A percentile compares a stretch with the other conserved stretches of the same genome.
phyloP scores from a whole-genome alignment of 2,329 filamentous ascomycete species.

The Pseudocercospora cruenta region DNA sequence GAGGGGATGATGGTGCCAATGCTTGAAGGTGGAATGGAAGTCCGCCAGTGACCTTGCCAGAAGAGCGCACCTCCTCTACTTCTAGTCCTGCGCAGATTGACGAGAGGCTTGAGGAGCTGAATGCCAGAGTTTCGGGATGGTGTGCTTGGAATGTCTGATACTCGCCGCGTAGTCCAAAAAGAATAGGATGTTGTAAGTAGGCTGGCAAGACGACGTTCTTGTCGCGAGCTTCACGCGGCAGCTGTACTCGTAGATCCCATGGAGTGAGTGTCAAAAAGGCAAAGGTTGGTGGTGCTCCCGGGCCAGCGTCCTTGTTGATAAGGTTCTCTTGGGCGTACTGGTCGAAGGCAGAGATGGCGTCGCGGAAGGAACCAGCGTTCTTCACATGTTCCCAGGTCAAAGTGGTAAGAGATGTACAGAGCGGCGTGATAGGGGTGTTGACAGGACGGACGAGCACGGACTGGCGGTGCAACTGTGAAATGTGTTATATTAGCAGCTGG shows the following conservation, averaged over 20 bases:
- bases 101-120: slow-evolving; percentile 90
- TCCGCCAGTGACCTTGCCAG: slow-evolving; percentile 98
- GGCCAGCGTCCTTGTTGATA: slow-evolving; percentile 75
- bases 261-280: slow-evolving; percentile 98
- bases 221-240: slow-evolving; percentile 95
- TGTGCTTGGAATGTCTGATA: slow-evolving; percentile 99
- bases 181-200: slow-evolving; percentile 96
- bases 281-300: slow-evolving; percentile 64
- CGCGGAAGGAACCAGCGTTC: slow-evolving; percentile 94
- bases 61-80: slow-evolving; percentile 96
- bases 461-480: slow-evolving; percentile 80
- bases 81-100: slow-evolving; percentile 98
- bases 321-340: slow-evolving; percentile 91
- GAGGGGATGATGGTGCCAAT: slow-evolving; percentile 89
- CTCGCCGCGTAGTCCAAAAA: slow-evolving; percentile 94
- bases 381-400: slow-evolving; percentile 99
- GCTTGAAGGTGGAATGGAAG: slow-evolving; percentile 97
- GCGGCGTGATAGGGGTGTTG: slow-evolving; percentile 96
- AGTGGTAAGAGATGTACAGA: slow-evolving; percentile 97
- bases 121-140: slow-evolving; percentile 94
- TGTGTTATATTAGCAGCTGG: slow-evolving; percentile 30
- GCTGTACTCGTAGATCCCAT: slow-evolving; percentile 96
- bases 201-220: slow-evolving; percentile 96
- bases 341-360: slow-evolving; percentile 94
- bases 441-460: slow-evolving; percentile 97